Evolutionary conservation across 192 early-diverging fungal species (phyloP).

Genomic region (Backusella tarrabulga): DNA sequence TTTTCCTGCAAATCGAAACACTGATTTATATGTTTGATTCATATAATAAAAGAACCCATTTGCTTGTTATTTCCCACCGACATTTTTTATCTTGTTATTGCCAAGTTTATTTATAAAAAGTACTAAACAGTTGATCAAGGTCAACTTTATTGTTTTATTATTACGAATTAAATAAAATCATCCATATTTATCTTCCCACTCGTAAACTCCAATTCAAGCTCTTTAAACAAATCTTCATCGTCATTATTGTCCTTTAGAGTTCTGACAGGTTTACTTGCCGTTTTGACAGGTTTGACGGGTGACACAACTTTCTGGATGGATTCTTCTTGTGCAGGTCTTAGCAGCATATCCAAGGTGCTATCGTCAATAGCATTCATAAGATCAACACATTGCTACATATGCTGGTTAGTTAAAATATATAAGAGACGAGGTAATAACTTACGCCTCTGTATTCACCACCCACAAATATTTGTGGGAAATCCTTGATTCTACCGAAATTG

Average conservation of each 20-base stretch:
- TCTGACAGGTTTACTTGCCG: conserved; percentile 5
- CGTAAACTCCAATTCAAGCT: conserved; percentile 20
- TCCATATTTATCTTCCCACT: neutral
- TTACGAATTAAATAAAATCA: neutral
- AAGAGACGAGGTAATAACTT: neutral
- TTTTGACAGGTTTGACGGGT: neutral
- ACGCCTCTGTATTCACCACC: conserved; percentile 48
- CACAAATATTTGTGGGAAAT: conserved; percentile 47
- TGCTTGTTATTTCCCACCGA: too few relatives aligned
- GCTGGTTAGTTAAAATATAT: neutral
- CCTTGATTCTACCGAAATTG: conserved; percentile 26
- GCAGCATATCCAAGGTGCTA: conserved; percentile 4
- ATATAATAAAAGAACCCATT: too few relatives aligned
- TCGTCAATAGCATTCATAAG: conserved; percentile 20
- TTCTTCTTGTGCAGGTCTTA: conserved; percentile 17
- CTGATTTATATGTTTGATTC: too few relatives aligned
- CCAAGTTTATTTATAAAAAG: neutral
- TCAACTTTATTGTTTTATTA: too few relatives aligned
- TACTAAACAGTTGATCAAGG: neutral
- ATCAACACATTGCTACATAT: conserved; percentile 23
- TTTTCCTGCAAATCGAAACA: too few relatives aligned
- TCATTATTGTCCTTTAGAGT: conserved; percentile 16
- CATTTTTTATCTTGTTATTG: too few relatives aligned
- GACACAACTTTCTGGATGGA: conserved; percentile 5
- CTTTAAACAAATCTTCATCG: conserved; percentile 25